phyloP scores from a whole-genome alignment of 768 basidiomycete species.

The Psilocybe cyanescens region DNA sequence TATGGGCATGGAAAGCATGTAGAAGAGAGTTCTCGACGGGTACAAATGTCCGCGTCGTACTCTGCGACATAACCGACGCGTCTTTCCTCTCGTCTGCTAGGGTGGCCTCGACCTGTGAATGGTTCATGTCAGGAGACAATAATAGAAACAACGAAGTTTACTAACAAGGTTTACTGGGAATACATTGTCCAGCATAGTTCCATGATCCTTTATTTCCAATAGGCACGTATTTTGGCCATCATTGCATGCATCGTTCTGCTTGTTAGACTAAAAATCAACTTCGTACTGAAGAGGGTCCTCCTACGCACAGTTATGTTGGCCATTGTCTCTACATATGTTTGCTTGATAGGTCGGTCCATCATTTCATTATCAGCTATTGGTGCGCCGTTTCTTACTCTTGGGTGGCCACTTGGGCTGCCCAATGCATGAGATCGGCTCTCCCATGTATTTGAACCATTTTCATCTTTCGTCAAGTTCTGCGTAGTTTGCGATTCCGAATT shows the following conservation, averaged over 20 bases:
- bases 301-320: neutral
- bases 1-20: slow-evolving; percentile 1
- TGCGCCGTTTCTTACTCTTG: neutral
- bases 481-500: neutral
- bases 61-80: neutral
- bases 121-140: neutral
- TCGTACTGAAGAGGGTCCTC: neutral
- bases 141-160: neutral
- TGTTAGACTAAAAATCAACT: too few species aligned
- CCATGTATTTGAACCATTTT: neutral
- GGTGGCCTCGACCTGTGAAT: neutral
- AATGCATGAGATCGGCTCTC: neutral
- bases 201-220: neutral
- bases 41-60: neutral
- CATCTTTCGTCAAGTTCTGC: neutral
- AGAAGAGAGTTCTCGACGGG: slow-evolving; percentile 1
- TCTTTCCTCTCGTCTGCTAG: neutral
- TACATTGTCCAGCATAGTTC: neutral
- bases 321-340: neutral
- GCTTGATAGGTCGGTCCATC: neutral
- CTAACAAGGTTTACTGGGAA: neutral
- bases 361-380: neutral
- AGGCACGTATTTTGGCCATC: neutral
- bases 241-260: neutral
- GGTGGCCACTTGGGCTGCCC: neutral